phyloP scores from a whole-genome alignment of 805 yeast genomes.

The Jamesozyma piceae region DNA sequence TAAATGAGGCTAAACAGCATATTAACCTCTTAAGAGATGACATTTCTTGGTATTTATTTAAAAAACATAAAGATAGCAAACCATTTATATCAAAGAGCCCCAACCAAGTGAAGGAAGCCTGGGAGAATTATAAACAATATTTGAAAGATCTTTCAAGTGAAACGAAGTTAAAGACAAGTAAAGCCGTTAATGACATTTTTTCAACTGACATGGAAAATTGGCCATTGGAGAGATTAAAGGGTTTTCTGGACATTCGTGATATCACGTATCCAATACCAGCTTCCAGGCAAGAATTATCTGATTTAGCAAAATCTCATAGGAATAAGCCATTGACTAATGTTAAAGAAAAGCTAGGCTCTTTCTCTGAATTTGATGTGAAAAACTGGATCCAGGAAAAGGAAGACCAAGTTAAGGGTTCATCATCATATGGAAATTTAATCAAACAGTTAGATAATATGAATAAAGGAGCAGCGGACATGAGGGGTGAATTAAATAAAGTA shows the following conservation, averaged over 20 bases:
- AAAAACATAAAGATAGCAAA: constrained; percentile 24
- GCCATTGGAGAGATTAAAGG: constrained; percentile 38
- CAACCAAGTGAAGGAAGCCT: constrained; percentile 20
- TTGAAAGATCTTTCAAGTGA: constrained; percentile 8
- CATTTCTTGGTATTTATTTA: constrained; percentile 31
- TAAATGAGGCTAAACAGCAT: constrained; percentile 30
- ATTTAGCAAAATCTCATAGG: constrained; percentile 31
- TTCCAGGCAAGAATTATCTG: constrained; percentile 33
- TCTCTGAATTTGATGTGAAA: constrained; percentile 9
- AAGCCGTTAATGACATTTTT: constrained; percentile 38
- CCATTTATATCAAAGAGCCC: constrained; percentile 33
- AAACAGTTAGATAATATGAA: constrained; percentile 5
- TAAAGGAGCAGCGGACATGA: constrained; percentile 8
- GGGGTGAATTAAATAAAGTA: constrained; percentile 11
- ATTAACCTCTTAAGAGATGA: constrained; percentile 33
- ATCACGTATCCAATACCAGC: constrained; percentile 34
- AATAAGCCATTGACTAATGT: constrained; percentile 18
- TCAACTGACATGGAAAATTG: constrained; percentile 38
- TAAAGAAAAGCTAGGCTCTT: background rate
- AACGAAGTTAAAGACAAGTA: constrained; percentile 24
- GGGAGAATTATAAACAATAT: constrained; percentile 15
- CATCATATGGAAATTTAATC: constrained; percentile 4
- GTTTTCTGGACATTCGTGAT: constrained; percentile 35
- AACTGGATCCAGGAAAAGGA: constrained; percentile 30
- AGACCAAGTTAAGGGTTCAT: constrained; percentile 8